Evolutionary conservation across 1,284 basidiomycete genomes (phyloP), one percentile per base, ranked within the genome.

Genomic region (Trametes versicolor): DNA sequence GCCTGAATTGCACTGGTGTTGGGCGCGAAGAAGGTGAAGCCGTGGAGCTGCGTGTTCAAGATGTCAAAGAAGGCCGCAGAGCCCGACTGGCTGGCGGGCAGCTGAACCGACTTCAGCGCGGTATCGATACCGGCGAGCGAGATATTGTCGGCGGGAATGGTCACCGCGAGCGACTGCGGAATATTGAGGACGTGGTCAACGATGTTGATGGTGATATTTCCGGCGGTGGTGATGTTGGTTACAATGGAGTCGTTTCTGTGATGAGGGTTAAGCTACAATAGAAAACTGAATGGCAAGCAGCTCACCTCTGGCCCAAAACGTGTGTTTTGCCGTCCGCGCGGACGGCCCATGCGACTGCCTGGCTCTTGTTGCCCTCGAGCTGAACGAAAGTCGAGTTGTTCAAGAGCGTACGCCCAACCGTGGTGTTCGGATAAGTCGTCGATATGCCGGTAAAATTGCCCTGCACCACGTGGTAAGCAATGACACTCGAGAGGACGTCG

Each of bases 11-110:
- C 89, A 2, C 76, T 76, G 69, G 89, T 81, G 64, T 79, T 82
- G 1, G 92, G 92, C 1, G 87, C 86, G 74, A 94, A 94, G 54
- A 93, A 72, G 0, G 93, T 94, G 65, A 90, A 83, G 4, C 91
- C 92, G n/a, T 71, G 75, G 4, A 80, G 66, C 12, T 67, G 72
- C 0, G 69, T 66, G 68, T 78, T 76, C 21, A 88, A 66, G 36
- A 79, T 71, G 25, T 79, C 71, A 29, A 83, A 76, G n/a, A 86
- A 70, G 13, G 80, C 68, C 17, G 64, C 36, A 27, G 71, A 78
- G 9, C 77, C 65, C 1, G 50, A n/a, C 50, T 51, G 50, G 50
- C 34, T 34, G 15, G 48, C 67, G 0, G 70, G 62, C 2, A 52
- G 56, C 54, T 60, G 60, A 25, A 72, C 68, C 1, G 77, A 48